Evolutionary conservation across 1,139 yeast genomes (phyloP).

Genomic region (Blastobotrys persicus): DNA sequence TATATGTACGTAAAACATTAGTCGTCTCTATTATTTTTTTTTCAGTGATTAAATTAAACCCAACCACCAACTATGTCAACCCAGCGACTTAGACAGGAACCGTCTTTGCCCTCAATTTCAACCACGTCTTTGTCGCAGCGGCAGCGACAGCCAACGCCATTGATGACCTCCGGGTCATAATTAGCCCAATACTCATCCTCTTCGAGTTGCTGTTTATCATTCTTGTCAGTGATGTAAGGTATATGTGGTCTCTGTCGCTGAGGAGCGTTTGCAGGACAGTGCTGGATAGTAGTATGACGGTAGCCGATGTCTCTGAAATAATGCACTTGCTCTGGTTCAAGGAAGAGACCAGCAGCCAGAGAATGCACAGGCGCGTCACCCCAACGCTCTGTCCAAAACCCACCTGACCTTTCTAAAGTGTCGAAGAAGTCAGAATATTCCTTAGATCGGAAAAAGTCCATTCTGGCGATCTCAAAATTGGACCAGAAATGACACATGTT

Average conservation of each 20-base stretch:
- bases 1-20: not conserved
- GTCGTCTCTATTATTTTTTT: constrained; percentile 4
- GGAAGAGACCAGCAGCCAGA: constrained; percentile 68
- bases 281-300: constrained; percentile 66
- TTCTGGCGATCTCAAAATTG: constrained; percentile 75
- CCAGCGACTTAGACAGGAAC: constrained; percentile 60
- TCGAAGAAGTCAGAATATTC: constrained; percentile 66
- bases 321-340: constrained; percentile 65
- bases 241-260: constrained; percentile 33
- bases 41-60: constrained; percentile 9
- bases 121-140: constrained; percentile 58
- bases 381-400: constrained; percentile 85
- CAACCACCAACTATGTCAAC: constrained; percentile 40
- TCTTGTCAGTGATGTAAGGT: constrained; percentile 34
- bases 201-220: constrained; percentile 28
- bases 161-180: constrained; percentile 46
- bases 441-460: constrained; percentile 72
- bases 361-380: constrained; percentile 91
- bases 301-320: constrained; percentile 90
- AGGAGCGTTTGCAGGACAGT: constrained; percentile 73
- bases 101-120: constrained; percentile 56
- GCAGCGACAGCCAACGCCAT: constrained; percentile 86
- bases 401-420: constrained; percentile 64
- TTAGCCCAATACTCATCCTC: constrained; percentile 43
- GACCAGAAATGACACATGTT: constrained; percentile 92